phyloP scores from a whole-genome alignment of 2,329 filamentous ascomycete species.

The Whalleya microplaca region DNA sequence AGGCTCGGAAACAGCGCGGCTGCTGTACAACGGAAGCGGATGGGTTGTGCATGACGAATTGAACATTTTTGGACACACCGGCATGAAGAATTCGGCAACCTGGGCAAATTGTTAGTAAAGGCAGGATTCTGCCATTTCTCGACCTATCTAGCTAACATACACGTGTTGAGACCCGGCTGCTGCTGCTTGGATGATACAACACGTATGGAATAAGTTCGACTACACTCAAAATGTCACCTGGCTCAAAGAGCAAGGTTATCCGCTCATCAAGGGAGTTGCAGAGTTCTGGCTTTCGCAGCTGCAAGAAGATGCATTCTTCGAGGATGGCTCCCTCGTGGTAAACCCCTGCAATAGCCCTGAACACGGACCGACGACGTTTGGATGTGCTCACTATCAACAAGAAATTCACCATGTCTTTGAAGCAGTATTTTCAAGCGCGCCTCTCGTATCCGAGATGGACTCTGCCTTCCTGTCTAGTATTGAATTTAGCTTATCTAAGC shows the following conservation, averaged over 20 bases:
- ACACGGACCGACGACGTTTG: constrained; percentile 57
- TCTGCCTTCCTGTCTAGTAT: constrained; percentile 40
- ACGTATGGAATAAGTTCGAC: constrained; percentile 60
- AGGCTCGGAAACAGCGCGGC: constrained; percentile 54
- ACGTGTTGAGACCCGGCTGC: constrained; percentile 47
- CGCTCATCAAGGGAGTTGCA: constrained; percentile 55
- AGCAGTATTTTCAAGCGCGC: constrained; percentile 37
- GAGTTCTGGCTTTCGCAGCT: constrained; percentile 61
- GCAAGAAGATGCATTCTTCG: constrained; percentile 51
- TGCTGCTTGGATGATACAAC: constrained; percentile 63
- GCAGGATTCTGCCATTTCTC: neutral
- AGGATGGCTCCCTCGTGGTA: constrained; percentile 57
- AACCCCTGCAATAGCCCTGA: constrained; percentile 64
- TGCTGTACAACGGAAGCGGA: constrained; percentile 57
- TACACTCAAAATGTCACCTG: constrained; percentile 53
- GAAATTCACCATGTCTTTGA: constrained; percentile 50
- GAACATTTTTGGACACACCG: constrained; percentile 62
- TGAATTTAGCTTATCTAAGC: constrained; percentile 41
- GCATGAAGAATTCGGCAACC: constrained; percentile 35
- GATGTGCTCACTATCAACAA: constrained; percentile 58
- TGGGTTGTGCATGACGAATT: constrained; percentile 62
- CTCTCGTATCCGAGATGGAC: constrained; percentile 31
- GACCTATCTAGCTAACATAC: constrained; percentile 13
- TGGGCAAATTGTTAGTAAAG: constrained; percentile 39
- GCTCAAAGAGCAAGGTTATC: constrained; percentile 53